These are phyloP conservation scores for Ophiostoma sp. DNA, from an alignment of 2,329 filamentous ascomycete species.

Conservation along the genomic window DNA sequence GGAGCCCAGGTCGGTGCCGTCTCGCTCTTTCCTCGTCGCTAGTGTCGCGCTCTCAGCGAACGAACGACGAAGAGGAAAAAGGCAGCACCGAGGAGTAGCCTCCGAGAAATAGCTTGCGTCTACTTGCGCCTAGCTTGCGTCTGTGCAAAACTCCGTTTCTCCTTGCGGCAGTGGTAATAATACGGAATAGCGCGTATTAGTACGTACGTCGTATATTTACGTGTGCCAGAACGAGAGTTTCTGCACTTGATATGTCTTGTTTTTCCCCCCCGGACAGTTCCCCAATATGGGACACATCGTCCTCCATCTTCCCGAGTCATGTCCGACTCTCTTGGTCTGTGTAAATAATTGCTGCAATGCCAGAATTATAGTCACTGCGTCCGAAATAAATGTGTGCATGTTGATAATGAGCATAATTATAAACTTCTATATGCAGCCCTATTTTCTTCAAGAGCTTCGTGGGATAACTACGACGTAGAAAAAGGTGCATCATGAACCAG, in stretches of 20 bases:
- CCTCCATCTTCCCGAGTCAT: background rate
- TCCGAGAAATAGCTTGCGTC: background rate
- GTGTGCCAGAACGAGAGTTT: background rate
- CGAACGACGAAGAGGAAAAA: conserved; percentile 7
- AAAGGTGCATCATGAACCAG: background rate
- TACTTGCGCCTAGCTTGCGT: conserved; percentile 12
- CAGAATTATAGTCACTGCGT: too few species aligned
- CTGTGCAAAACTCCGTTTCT: conserved; percentile 18
- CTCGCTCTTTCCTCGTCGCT: background rate
- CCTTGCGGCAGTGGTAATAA: background rate
- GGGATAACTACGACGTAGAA: background rate
- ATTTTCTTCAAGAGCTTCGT: background rate
- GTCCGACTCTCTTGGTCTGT: background rate
- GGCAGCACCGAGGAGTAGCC: background rate
- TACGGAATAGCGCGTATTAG: too few species aligned
- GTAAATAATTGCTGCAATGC: background rate
- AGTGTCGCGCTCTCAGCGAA: background rate
- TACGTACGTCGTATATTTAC: too few species aligned
- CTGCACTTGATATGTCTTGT: background rate
- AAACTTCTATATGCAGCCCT: background rate
- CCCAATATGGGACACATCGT: background rate
- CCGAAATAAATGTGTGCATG: too few species aligned
- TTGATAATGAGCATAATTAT: too few species aligned
- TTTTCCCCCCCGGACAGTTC: background rate
- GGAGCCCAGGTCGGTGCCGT: conserved; percentile 1